A percentile compares a stretch with the other conserved stretches of the same genome.
Evolutionary conservation across 257 asterid genomes (phyloP).

Genomic region (Nicotiana noctiflora): DNA sequence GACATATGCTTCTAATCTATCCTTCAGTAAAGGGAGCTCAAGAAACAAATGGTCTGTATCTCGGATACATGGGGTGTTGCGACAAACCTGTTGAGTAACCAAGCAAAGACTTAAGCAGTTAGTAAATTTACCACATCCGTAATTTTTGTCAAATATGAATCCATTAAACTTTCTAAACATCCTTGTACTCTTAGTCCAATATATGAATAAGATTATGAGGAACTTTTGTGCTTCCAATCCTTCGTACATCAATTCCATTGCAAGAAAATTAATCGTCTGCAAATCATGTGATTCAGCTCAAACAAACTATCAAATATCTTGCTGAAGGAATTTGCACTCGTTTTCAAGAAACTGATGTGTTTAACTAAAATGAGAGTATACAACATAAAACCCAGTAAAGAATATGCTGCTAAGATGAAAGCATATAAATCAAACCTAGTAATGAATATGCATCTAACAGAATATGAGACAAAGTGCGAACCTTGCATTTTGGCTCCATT

Average conservation of each 20-base stretch:
- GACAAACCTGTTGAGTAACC: constrained; percentile 54
- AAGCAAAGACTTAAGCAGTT: background rate
- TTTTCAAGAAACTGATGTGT: background rate
- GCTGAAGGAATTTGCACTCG: background rate
- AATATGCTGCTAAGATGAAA: background rate
- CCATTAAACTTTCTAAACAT: background rate
- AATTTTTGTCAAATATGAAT: background rate
- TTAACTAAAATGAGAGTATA: background rate
- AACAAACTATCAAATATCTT: background rate
- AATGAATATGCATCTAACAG: background rate
- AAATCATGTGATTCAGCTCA: background rate
- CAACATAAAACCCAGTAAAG: background rate
- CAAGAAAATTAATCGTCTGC: background rate
- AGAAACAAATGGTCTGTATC: constrained; percentile 84
- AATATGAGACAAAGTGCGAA: constrained; percentile 11
- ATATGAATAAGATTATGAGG: background rate
- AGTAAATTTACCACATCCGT: background rate
- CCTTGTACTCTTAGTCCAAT: background rate
- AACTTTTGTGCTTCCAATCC: background rate
- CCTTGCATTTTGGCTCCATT: constrained; percentile 89
- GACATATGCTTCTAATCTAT: constrained; percentile 59
- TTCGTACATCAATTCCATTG: background rate
- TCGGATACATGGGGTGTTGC: constrained; percentile 50
- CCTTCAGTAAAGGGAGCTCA: constrained; percentile 84
- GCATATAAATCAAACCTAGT: background rate